These are phyloP conservation scores for Podaxis sp. DNA, from an alignment of 768 basidiomycete species.

Conservation along the genomic window DNA sequence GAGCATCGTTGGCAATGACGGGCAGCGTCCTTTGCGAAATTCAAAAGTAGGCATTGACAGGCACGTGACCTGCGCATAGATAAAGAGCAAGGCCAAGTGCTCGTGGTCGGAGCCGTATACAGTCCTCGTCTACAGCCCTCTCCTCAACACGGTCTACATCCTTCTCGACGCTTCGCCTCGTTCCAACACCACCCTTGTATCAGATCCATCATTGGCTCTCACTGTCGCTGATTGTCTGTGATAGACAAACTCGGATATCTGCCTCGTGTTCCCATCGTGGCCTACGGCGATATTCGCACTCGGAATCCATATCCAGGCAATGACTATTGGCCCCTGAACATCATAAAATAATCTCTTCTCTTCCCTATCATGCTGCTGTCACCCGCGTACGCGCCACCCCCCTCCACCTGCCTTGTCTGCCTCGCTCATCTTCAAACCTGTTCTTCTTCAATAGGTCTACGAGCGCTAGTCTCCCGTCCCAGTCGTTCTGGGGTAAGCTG, in stretches of 20 bases:
- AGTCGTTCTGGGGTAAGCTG: slow-evolving; percentile 65
- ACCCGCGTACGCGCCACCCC: slow-evolving; percentile 61
- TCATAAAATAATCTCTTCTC: slow-evolving; percentile 23
- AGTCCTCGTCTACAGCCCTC: background rate
- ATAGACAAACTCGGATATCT: slow-evolving; percentile 22
- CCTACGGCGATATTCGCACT: slow-evolving; percentile 19
- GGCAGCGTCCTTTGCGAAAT: background rate
- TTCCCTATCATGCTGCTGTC: slow-evolving; percentile 68
- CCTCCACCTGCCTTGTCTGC: slow-evolving; percentile 25
- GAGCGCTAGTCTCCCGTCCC: slow-evolving; percentile 57
- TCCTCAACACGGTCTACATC: background rate
- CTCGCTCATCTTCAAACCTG: slow-evolving; percentile 31
- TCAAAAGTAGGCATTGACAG: background rate
- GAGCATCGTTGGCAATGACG: slow-evolving; percentile 21
- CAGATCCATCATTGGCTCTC: background rate
- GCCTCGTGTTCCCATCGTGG: slow-evolving; percentile 67
- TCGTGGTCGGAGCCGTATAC: background rate
- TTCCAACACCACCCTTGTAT: background rate
- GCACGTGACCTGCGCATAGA: slow-evolving; percentile 21
- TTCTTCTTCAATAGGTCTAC: slow-evolving; percentile 54
- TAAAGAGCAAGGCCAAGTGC: slow-evolving; percentile 13
- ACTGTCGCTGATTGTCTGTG: slow-evolving; percentile 22
- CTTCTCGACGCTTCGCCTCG: background rate
- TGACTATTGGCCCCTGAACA: slow-evolving; percentile 27
- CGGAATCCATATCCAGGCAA: slow-evolving; percentile 29